A percentile compares a stretch with the other conserved stretches of the same genome.
Evolutionary conservation across 2,329 filamentous ascomycete genomes (phyloP).

Genomic region (Cladosporium sp.): DNA sequence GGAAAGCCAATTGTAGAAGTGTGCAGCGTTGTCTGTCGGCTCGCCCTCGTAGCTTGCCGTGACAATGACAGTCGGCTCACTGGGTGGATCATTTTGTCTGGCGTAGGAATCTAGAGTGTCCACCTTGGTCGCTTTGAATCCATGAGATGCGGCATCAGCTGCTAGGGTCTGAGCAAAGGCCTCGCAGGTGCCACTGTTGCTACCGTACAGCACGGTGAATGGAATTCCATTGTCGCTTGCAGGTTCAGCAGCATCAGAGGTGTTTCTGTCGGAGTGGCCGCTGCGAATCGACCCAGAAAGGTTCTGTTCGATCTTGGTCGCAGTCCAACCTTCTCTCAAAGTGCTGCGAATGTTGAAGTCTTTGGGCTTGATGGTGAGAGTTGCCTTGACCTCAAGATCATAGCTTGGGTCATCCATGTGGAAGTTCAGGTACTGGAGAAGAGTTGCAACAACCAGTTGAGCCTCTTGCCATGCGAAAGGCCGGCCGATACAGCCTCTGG

Average conservation of each 20-base stretch:
- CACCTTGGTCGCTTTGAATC: conserved; percentile 57
- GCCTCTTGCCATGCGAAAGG: conserved; percentile 73
- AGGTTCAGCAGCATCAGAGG: conserved; percentile 5
- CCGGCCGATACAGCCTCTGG: conserved; percentile 69
- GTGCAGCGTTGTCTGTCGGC: conserved; percentile 69
- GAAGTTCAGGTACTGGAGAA: conserved; percentile 73
- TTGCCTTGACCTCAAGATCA: conserved; percentile 55
- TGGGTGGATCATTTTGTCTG: conserved; percentile 56
- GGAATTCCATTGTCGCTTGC: conserved; percentile 37
- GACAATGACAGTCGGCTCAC: conserved; percentile 65
- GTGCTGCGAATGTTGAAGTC: conserved; percentile 63
- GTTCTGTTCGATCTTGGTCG: conserved; percentile 43
- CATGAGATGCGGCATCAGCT: conserved; percentile 58
- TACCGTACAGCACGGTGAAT: conserved; percentile 71
- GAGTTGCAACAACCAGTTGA: conserved; percentile 59
- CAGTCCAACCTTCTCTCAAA: conserved; percentile 53
- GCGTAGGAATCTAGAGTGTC: conserved; percentile 63
- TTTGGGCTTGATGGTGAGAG: conserved; percentile 64
- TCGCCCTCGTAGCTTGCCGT: conserved; percentile 74
- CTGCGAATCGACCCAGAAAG: conserved; percentile 28
- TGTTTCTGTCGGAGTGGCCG: conserved; percentile 10
- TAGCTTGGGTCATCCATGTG: conserved; percentile 62
- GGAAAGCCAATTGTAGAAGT: conserved; percentile 69
- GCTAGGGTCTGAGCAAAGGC: conserved; percentile 65
- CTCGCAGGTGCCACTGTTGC: conserved; percentile 74